Evolutionary conservation across 2,329 filamentous ascomycete genomes (phyloP), one percentile per base, ranked within the genome.

Genomic region (Curvularia verruculosa): DNA sequence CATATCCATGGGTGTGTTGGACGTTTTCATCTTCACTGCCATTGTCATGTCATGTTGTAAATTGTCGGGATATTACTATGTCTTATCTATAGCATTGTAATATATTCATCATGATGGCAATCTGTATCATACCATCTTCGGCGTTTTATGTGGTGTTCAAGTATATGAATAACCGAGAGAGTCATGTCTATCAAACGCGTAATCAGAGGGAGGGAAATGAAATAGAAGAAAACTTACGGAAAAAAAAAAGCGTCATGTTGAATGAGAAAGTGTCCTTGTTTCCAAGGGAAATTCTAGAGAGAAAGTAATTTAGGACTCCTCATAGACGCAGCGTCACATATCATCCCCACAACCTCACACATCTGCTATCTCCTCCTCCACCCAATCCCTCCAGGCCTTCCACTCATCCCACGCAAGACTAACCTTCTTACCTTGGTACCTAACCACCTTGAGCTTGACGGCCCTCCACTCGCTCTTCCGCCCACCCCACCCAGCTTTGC

Each of bases 401-500:
- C 88, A 98, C 68, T 94, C 90, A 1, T 75, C 77, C 74, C 91
- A 96, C 47, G 78, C 81, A 58, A 95, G 75, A 54, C 81, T 87
- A 52, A 88, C 85, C 80, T 91, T 93, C 78, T 87, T 87, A 19
- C 95, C 95, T 77, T 95, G 91, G 75, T 98, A 99, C 66, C 91
- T 84, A 53, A 93, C 87, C 2, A 95, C 87, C 66, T 87, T 87
- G 74, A 96, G 81, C 49, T 90, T 87, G 3, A 97, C 87, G 58
- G 91, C 88, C 64, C 84, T 84, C 94, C 93, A 98, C 39, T 85
- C 83, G 51, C 80, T 79, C 69, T 71, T 79, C 43, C 79, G 76
- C 1, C 92, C 92, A 56, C 84, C 84, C 93, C 93, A 99, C 1
- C 95, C 95, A 0, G 93, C 93, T 82, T 99, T 99, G 58, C 91